Evolutionary conservation across 306 rosid species (phyloP), one percentile per base, ranked within the genome.

Genomic region (Crataegus laevigata): DNA sequence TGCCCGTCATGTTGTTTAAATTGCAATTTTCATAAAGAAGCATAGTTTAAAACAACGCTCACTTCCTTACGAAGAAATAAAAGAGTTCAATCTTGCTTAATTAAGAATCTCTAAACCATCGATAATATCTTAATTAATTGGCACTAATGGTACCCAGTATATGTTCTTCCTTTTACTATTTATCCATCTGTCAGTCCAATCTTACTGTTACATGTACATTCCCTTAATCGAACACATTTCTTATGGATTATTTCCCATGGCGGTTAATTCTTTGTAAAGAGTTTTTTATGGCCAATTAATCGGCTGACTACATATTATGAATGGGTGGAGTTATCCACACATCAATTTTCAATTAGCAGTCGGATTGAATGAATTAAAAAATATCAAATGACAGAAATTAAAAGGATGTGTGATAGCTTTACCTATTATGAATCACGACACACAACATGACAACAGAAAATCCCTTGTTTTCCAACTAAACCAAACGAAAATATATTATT

Each of bases 11-110:
- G 7, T 34, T 34, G 36, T 34, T 34, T 34, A 34, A 34, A 34
- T 34, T 34, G 8, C 36, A 34, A 34, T 34, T 34, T 34, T 34
- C 1, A 8, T 34, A 34, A 34, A 34, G 5, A 34, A 34, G 8
- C 36, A 34, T 34, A 34, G 36, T 34, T 34, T 34, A 34, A 8
- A 34, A 34, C 8, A 6, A 5, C 8, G 8, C 36, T 34, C 8
- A 8, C 8, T 34, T 34, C 36, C 2, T 34, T 34, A 34, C 1
- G 8, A 34, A 34, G 36, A 34, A 34, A 34, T 34, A 34, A 6
- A 34, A 34, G 36, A 34, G 36, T 34, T 34, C 36, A 34, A 34
- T 34, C 66, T 79, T 79, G 75, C 79, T 59, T 68, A 79, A 74
- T 73, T 79, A 42, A 67, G 63, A 74, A 68, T 73, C 36, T 30